Conservation (phyloP, 208 protist species). For the Strigomonas culicis region DNA sequence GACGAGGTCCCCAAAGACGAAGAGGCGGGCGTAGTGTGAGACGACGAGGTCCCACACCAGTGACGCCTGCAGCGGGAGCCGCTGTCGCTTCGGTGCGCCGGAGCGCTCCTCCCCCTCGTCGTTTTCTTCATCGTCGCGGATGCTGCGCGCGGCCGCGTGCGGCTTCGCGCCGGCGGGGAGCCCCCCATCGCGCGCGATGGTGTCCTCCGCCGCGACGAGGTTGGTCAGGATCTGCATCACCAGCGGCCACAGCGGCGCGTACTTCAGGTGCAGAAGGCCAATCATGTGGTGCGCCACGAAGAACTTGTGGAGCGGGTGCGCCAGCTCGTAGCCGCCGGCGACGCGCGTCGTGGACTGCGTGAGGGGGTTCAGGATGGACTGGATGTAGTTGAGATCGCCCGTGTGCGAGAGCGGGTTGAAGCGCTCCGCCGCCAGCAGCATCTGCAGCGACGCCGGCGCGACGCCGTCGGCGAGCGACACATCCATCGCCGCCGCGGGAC, state of each 20-base stretch:
- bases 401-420: slow-evolving; percentile 12
- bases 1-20: slow-evolving; percentile 71
- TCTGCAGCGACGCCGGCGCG: slow-evolving; percentile 7
- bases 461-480: not conserved
- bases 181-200: slow-evolving; percentile 8
- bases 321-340: slow-evolving; percentile 16
- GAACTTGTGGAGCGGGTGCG: slow-evolving; percentile 42
- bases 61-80: slow-evolving; percentile 27
- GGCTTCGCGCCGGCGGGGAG: not conserved
- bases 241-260: slow-evolving; percentile 62
- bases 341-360: slow-evolving; percentile 56
- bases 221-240: slow-evolving; percentile 53
- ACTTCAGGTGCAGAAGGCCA: slow-evolving; percentile 80
- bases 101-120: slow-evolving; percentile 3
- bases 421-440: not conserved
- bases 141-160: not conserved
- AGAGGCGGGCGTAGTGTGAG: slow-evolving; percentile 50
- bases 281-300: slow-evolving; percentile 75
- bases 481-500: not conserved
- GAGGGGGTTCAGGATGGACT: slow-evolving; percentile 40
- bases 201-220: slow-evolving; percentile 60
- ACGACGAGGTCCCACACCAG: slow-evolving; percentile 73
- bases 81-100: not conserved
- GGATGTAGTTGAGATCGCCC: slow-evolving; percentile 14
- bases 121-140: not conserved